Base-by-base conservation (phyloP, 495 filamentous ascomycete species). In the Penicillium bovifimosum region DNA sequence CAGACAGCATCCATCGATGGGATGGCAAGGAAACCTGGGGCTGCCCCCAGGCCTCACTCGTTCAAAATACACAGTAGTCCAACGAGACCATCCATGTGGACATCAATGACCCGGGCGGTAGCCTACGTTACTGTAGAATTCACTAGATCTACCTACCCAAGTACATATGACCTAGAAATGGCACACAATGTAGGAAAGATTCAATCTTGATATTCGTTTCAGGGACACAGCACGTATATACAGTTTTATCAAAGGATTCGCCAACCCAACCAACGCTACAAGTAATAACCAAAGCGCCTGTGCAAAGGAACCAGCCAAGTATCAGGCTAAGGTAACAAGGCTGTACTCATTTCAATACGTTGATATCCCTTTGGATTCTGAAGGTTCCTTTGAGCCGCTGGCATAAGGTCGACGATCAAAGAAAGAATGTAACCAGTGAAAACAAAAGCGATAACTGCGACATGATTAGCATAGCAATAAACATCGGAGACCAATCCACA, bases 361-460 rank as follows among this genome's bases (percentile, higher is more conserved):
- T 61, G 54, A 41, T 61, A 61, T 11, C 53, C 47, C 35, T 56
- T 54, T 32, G 39, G 36, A 18, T 33, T 14, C 24, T 40, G 32
- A 9, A 40, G 41, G 8, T 43, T 14, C 28, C 53, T 43, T 34
- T 61, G 45, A 13, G 36, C 32, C 2, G 51, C 50, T 9, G 55
- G 54, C 33, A 52, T 34, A 9, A 58, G 32, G 31, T 61, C 58
- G 26, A 61, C 51, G 11, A 53, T 52, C 32, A 61, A 61, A 13
- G 58, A 61, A 7, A 61, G 41, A 32, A 61, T 52, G 36, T 61
- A 61, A 1, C 58, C 58, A 14, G 54, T 58, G 32, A 61, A 61
- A 3, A 57, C 53, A 28, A 61, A 61, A 10, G 58, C 58, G 47
- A 57, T 57, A 16, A 57, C 58, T 61, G 28, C 18, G 13, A 11